Evolutionary conservation across 345 rosid genomes (phyloP).

Genomic region (Theobroma cacao): DNA sequence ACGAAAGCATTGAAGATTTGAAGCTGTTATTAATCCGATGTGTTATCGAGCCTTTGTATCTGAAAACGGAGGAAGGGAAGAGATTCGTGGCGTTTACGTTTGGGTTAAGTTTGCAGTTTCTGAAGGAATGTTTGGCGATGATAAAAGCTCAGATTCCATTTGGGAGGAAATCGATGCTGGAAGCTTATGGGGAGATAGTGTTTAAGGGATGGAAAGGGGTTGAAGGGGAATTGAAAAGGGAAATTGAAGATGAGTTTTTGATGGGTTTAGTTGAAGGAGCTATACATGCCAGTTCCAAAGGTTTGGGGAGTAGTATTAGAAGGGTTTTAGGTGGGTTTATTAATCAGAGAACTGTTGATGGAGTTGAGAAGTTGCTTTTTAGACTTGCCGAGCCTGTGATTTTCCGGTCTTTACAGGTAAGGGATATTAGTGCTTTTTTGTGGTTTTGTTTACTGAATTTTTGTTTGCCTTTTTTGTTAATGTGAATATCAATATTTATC

Average conservation of each 20-base stretch:
- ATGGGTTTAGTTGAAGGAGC: constrained; percentile 73
- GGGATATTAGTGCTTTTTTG: neutral
- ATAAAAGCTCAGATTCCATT: constrained; percentile 80
- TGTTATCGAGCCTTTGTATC: constrained; percentile 68
- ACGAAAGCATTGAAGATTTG: constrained; percentile 84
- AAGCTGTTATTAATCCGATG: constrained; percentile 72
- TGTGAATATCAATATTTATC: neutral
- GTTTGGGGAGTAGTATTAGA: constrained; percentile 68
- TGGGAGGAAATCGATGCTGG: constrained; percentile 84
- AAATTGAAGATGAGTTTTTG: constrained; percentile 74
- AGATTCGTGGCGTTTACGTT: constrained; percentile 64
- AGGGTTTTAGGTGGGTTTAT: constrained; percentile 79
- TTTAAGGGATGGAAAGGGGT: constrained; percentile 83
- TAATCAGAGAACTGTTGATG: constrained; percentile 61
- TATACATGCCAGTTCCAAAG: constrained; percentile 49
- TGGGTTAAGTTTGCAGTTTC: constrained; percentile 68
- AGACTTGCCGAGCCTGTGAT: constrained; percentile 81
- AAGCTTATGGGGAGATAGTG: constrained; percentile 77
- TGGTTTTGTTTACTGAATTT: neutral
- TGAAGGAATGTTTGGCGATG: constrained; percentile 80
- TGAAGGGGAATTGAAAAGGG: constrained; percentile 51
- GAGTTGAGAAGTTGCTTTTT: constrained; percentile 85
- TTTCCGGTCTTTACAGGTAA: constrained; percentile 86
- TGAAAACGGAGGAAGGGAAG: constrained; percentile 87
- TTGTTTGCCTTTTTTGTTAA: neutral